phyloP scores from a whole-genome alignment of 371 early-diverging fungal species.

The Haplosporangium sp. region DNA sequence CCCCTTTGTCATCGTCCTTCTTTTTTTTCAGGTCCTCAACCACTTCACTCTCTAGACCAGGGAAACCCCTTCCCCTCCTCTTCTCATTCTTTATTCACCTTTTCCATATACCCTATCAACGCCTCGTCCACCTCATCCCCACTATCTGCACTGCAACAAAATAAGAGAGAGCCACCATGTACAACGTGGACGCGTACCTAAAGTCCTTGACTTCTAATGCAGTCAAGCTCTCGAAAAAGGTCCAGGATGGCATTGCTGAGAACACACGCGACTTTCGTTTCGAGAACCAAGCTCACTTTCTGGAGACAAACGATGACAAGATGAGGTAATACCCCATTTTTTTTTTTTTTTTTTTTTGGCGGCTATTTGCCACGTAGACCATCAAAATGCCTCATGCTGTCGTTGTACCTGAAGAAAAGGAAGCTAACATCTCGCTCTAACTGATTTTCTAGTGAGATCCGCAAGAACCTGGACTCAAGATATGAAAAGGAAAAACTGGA shows the following conservation, averaged over 20 bases:
- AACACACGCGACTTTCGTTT: constrained; percentile 89
- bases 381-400: too few species aligned
- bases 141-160: too few species aligned
- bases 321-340: constrained; percentile 54
- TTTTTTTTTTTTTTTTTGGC: background rate
- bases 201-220: constrained; percentile 62
- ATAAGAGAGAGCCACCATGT: constrained; percentile 39
- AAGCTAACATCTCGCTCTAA: background rate
- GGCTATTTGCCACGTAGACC: background rate
- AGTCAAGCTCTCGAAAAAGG: constrained; percentile 84
- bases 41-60: too few species aligned
- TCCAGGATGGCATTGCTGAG: constrained; percentile 87
- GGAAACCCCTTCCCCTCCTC: background rate
- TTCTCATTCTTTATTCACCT: background rate
- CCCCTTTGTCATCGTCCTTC: background rate
- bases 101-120: too few species aligned
- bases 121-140: background rate
- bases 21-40: background rate
- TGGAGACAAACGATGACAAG: constrained; percentile 89
- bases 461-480: constrained; percentile 81
- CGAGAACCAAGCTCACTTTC: constrained; percentile 79
- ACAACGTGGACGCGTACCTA: constrained; percentile 53
- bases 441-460: constrained; percentile 65
- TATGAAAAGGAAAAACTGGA: constrained; percentile 93
- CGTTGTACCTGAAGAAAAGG: too few species aligned